A percentile compares a stretch with the other conserved stretches of the same genome.
phyloP scores from a whole-genome alignment of 192 early-diverging fungal species.

The Coemansia sp. region DNA sequence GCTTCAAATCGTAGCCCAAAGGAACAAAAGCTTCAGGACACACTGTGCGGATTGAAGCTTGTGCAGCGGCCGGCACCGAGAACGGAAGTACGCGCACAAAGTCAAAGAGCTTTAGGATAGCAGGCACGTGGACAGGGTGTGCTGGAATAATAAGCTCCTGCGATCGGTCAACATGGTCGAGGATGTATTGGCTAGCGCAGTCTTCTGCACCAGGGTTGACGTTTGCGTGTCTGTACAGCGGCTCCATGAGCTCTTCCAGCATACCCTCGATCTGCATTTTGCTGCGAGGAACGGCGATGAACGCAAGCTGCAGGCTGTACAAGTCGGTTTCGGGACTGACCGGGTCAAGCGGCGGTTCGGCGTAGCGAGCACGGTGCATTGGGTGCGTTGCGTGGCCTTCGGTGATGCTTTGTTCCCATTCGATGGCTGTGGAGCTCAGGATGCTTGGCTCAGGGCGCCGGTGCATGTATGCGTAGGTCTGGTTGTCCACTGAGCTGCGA shows the following conservation, averaged over 20 bases:
- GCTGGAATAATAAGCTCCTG: slow-evolving; percentile 57
- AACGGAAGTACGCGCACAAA: slow-evolving; percentile 48
- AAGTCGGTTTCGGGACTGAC: slow-evolving; percentile 49
- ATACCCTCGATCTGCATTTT: slow-evolving; percentile 50
- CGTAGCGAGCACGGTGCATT: slow-evolving; percentile 64
- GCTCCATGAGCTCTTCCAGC: slow-evolving; percentile 40
- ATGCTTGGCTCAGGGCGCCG: slow-evolving; percentile 28
- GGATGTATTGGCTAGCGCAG: slow-evolving; percentile 16
- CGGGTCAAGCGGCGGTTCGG: slow-evolving; percentile 57
- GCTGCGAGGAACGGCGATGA: slow-evolving; percentile 54
- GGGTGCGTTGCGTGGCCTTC: slow-evolving; percentile 73
- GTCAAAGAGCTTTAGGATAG: slow-evolving; percentile 53
- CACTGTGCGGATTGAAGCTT: slow-evolving; percentile 64
- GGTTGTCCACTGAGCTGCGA: slow-evolving; percentile 57
- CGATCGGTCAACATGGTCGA: slow-evolving; percentile 22
- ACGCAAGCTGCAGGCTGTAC: slow-evolving; percentile 41
- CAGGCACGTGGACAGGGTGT: slow-evolving; percentile 64
- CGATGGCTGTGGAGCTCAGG: slow-evolving; percentile 48
- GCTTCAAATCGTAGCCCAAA: slow-evolving; percentile 52
- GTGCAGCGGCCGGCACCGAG: slow-evolving; percentile 46
- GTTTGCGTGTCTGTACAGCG: slow-evolving; percentile 34
- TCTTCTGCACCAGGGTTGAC: not conserved
- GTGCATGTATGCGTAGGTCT: slow-evolving; percentile 42
- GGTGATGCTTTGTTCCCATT: slow-evolving; percentile 66
- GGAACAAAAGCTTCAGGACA: slow-evolving; percentile 31